Evolutionary conservation across 768 basidiomycete species (phyloP), one percentile per base, ranked within the genome.

Genomic region (Mycena venus): DNA sequence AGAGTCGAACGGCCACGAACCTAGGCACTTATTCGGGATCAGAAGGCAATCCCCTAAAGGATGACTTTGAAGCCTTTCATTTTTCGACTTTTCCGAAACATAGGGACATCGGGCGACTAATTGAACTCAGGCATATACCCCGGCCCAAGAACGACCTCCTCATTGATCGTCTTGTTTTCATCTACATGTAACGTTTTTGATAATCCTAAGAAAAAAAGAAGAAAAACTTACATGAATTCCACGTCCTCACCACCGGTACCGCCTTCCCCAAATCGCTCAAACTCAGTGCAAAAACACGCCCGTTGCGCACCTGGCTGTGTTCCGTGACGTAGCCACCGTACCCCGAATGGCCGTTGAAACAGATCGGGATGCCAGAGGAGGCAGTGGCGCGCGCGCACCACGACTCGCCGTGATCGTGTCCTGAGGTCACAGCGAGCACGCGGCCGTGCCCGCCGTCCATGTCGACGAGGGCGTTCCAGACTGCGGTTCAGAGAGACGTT

Each of bases 341-440:
- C 21, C 76, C 76, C 10, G 76, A 77, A 34, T 77, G 76, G 31
- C 76, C 76, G 53, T 77, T 75, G 71, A 77, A 77, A 63, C 76
- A 77, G 56, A 77, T 72, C 11, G 76, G 76, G 34, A 77, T 55
- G 19, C 76, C 76, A 11, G 66, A 40, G 5, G 76, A 77, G 55
- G 40, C 49, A 31, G 25, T 65, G 21, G 69, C 62, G 47, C 76
- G 73, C 15, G 76, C 76, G 58, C 76, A 77, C 76, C 76, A 75
- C 34, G 76, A 77, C 53, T 77, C 76, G 66, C 76, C 76, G 71
- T 77, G 76, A 62, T 77, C 76, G 68, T 77, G 76, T 27, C 76
- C 76, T 2, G 76, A 77, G 62, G 76, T 77, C 21, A 77, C 71
- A 9, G 73, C 76, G 51, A 77, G 76, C 3, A 77, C 76, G 32